phyloP scores from a whole-genome alignment of 1,139 yeast genomes.

The Ashbya aceris region DNA sequence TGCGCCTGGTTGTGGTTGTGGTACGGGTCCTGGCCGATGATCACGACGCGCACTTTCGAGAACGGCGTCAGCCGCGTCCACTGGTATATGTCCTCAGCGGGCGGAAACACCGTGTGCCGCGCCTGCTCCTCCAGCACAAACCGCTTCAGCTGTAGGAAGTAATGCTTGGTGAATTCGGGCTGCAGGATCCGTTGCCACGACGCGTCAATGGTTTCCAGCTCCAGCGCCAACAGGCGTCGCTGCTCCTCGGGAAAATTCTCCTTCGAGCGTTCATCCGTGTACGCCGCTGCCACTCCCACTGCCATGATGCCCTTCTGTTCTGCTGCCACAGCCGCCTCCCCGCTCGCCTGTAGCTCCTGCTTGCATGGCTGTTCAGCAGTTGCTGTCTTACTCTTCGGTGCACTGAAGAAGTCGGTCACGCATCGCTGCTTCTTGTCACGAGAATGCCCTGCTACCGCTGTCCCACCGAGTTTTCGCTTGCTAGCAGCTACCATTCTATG shows the following conservation, averaged over 20 bases:
- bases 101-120: constrained; percentile 55
- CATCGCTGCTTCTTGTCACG: constrained; percentile 7
- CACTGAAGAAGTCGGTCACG: constrained; percentile 7
- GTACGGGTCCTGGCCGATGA: constrained; percentile 95
- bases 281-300: neutral
- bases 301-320: neutral
- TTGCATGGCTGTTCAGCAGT: neutral
- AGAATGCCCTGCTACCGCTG: neutral
- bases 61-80: constrained; percentile 89
- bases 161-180: constrained; percentile 72
- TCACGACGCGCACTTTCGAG: constrained; percentile 59
- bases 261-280: too few species aligned
- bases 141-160: constrained; percentile 61
- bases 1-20: constrained; percentile 92
- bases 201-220: constrained; percentile 58
- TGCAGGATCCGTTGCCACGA: constrained; percentile 70
- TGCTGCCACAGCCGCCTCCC: neutral
- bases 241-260: constrained; percentile 33
- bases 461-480: neutral
- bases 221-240: constrained; percentile 49
- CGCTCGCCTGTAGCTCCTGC: neutral
- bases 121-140: constrained; percentile 20
- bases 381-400: neutral
- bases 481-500: too few species aligned
- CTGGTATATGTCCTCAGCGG: constrained; percentile 67